Evolutionary conservation across 352 stramenopile species (phyloP).

Genomic region (Globisporangium carolinianum): DNA sequence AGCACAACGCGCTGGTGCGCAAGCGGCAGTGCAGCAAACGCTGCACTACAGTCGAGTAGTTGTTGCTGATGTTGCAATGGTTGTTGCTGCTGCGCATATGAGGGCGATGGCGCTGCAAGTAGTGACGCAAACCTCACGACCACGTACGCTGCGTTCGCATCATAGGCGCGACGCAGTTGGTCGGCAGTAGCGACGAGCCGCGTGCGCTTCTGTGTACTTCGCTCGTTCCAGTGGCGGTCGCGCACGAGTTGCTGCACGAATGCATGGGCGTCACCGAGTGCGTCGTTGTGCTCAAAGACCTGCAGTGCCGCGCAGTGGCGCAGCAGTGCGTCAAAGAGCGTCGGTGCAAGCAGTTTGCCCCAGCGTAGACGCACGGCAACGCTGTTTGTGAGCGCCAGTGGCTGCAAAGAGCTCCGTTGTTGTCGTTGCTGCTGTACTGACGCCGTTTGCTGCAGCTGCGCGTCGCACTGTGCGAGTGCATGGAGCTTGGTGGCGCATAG

Average conservation of each 20-base stretch:
- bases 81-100: not conserved
- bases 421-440: constrained; percentile 1
- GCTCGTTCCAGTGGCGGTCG: not conserved
- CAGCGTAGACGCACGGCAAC: constrained; percentile 33
- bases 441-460: not conserved
- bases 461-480: constrained; percentile 6
- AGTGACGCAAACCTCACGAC: not conserved
- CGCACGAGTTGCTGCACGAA: constrained; percentile 1
- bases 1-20: constrained; percentile 16
- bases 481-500: constrained; percentile 43
- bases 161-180: not conserved
- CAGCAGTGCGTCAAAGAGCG: constrained; percentile 39
- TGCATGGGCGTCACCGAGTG: not conserved
- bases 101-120: not conserved
- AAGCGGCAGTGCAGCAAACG: constrained; percentile 5
- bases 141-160: not conserved
- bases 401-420: no score
- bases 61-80: not conserved
- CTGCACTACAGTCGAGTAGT: not conserved
- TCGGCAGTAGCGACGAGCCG: not conserved
- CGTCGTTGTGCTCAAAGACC: constrained; percentile 7
- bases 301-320: constrained; percentile 21
- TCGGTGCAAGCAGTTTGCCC: constrained; percentile 27
- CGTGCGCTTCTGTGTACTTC: not conserved
- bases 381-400: constrained; percentile 5